Percentiles rank a stretch among this genome's conserved stretches.
phyloP scores from a whole-genome alignment of 2,329 filamentous ascomycete genomes.

The Xylaria sp. region DNA sequence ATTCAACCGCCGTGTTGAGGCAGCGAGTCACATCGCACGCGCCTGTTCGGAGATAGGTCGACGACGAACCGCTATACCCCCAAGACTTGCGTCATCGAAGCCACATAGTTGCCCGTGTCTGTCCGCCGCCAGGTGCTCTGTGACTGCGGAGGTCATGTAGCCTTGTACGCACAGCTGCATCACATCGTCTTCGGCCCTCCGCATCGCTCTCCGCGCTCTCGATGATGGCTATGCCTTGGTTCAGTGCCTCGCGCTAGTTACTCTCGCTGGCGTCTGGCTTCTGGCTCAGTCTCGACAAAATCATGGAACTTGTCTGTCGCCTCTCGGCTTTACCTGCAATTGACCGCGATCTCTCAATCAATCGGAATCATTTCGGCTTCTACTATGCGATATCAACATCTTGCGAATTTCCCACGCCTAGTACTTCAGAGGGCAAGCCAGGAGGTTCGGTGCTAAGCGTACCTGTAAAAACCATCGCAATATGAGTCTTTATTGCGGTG shows the following conservation, averaged over 20 bases:
- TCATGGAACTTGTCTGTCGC: constrained; percentile 4
- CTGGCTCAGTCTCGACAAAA: constrained; percentile 4
- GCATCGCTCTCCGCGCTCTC: not conserved
- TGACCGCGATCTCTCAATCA: constrained; percentile 5
- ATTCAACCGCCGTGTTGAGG: constrained; percentile 8
- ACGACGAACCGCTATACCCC: constrained; percentile 22
- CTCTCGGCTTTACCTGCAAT: constrained; percentile 14
- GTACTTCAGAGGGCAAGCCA: not conserved
- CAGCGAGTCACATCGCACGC: constrained; percentile 14
- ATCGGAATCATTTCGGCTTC: not conserved
- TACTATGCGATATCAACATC: not conserved
- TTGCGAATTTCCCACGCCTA: not conserved
- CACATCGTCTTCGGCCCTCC: not conserved
- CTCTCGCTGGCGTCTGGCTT: not conserved
- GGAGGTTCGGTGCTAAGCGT: too few relatives aligned
- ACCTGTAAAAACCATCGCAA: not conserved
- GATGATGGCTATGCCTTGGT: constrained; percentile 1
- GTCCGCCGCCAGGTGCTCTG: constrained; percentile 3
- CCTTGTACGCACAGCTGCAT: constrained; percentile 3
- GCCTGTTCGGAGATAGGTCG: constrained; percentile 18
- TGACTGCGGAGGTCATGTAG: not conserved
- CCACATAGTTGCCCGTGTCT: constrained; percentile 12
- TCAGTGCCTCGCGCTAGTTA: constrained; percentile 9
- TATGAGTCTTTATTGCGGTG: not conserved
- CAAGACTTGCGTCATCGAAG: constrained; percentile 29